Evolutionary conservation across 805 yeast genomes (phyloP).

Genomic region (Saccharomycopsis sp.): DNA sequence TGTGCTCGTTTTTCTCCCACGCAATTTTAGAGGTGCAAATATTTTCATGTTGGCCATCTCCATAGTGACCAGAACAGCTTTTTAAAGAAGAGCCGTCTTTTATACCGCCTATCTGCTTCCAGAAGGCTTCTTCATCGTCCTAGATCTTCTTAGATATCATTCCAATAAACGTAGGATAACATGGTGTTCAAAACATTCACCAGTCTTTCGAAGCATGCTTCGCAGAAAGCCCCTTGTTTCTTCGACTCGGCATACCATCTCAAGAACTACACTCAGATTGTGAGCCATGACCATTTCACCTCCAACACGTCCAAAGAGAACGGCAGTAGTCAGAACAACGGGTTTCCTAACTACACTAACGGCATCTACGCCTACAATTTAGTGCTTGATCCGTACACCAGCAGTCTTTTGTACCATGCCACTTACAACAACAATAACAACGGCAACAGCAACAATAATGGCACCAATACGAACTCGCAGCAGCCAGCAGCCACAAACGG

Average conservation of each 20-base stretch:
- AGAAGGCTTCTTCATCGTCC: too few relatives aligned
- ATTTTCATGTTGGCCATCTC: neutral
- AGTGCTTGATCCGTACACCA: conserved; percentile 17
- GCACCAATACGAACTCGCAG: neutral
- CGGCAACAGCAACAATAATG: conserved; percentile 3
- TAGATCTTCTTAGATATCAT: neutral
- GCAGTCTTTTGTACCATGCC: conserved; percentile 8
- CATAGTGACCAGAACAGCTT: too few relatives aligned
- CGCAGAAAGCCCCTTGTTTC: conserved; percentile 21
- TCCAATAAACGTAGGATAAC: too few relatives aligned
- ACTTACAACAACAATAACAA: neutral
- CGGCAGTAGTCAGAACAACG: conserved; percentile 2
- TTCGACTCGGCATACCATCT: conserved; percentile 21
- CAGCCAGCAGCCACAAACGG: neutral
- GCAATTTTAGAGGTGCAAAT: neutral
- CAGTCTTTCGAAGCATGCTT: conserved; percentile 15
- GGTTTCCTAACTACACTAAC: conserved; percentile 16
- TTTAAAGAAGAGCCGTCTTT: too few relatives aligned
- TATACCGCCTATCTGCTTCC: too few relatives aligned
- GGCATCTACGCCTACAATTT: conserved; percentile 16
- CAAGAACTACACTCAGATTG: conserved; percentile 20
- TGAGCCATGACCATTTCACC: conserved; percentile 19
- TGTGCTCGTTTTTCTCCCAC: neutral
- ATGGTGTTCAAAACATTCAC: conserved; percentile 13
- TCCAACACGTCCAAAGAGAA: conserved; percentile 14